Evolutionary conservation across 768 basidiomycete genomes (phyloP), one percentile per base, ranked within the genome.

Genomic region (Agrocybe pediades): DNA sequence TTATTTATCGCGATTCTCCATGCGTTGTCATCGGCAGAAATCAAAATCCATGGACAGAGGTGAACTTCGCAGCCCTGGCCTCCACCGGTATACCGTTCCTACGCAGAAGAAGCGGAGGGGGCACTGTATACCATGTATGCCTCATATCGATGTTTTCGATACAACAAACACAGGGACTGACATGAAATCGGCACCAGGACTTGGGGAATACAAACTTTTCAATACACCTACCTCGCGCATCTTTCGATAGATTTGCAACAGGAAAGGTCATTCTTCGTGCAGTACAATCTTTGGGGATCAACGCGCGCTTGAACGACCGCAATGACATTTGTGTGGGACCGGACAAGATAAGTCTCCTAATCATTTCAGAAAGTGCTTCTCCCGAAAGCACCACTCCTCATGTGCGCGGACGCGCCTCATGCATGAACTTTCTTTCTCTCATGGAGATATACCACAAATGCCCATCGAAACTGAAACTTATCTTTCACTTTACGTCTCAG

Each of bases 1-100:
- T 97, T 42, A 71, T 99, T 50, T 99, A 98, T 68, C 84, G 92
- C 25, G 90, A 98, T 65, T 68, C 72, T 0, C 92, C 94, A 2
- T 95, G 94, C 63, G 92, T 98, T 16, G 81, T 99, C 49, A 92
- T 98, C 50, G 96, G 96, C 0, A 77, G 96, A 48, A 95, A 98
- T 67, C 97, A 99, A 75, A 98, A 97, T 61, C 96, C 95, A 15
- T 98, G 96, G 96, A 97, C 93, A 67, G 96, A 99, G 65, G 86
- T 95, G 60, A 95, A 96, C 62, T 79, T 95, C 45, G 56, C 65
- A 6, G 77, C 82, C 1, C 74, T 94, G 6, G 68, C 72, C 9
- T 52, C 68, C 40, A 65, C 68, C 1, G 76, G 74, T 3, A 78
- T 94, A 16, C 91, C 91, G 0, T 90, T 92, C 64, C 80, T 98